Evolutionary conservation across 2,329 filamentous ascomycete species (phyloP).

Genomic region (Aspergillus pseudoviridinutans): DNA sequence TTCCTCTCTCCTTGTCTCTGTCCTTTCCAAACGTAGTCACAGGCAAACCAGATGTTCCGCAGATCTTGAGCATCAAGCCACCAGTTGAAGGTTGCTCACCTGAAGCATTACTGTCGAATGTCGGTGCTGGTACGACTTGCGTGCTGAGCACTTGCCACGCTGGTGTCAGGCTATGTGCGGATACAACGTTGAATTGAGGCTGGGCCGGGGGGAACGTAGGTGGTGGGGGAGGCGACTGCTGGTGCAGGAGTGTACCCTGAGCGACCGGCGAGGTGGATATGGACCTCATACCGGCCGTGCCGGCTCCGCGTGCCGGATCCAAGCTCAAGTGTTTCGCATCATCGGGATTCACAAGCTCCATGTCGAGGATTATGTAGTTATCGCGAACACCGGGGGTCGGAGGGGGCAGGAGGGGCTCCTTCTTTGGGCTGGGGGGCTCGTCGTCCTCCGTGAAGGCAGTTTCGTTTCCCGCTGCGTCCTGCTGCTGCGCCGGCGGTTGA

Average conservation of each 20-base stretch:
- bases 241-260: conserved; percentile 2
- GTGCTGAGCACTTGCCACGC: conserved; percentile 66
- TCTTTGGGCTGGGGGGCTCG: conserved; percentile 13
- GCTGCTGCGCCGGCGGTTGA: conserved; percentile 3
- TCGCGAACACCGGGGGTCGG: conserved; percentile 48
- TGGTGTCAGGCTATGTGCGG: conserved; percentile 67
- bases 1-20: conserved; percentile 19
- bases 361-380: conserved; percentile 55
- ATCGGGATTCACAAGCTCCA: conserved; percentile 31
- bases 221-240: conserved; percentile 7
- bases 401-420: conserved; percentile 43
- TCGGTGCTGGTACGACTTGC: conserved; percentile 56
- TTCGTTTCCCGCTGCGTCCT: conserved; percentile 9
- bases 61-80: conserved; percentile 43
- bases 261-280: conserved; percentile 22
- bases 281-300: conserved; percentile 9
- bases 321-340: conserved; percentile 3
- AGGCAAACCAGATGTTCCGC: conserved; percentile 36
- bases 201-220: background rate
- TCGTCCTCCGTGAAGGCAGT: conserved; percentile 16
- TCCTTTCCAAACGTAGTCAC: conserved; percentile 17
- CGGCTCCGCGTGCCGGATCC: conserved; percentile 12
- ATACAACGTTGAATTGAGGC: conserved; percentile 54
- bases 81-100: conserved; percentile 45
- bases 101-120: conserved; percentile 56